A percentile compares a stretch with the other conserved stretches of the same genome.
phyloP scores from a whole-genome alignment of 2,329 filamentous ascomycete genomes.

The Xylaria sp. region DNA sequence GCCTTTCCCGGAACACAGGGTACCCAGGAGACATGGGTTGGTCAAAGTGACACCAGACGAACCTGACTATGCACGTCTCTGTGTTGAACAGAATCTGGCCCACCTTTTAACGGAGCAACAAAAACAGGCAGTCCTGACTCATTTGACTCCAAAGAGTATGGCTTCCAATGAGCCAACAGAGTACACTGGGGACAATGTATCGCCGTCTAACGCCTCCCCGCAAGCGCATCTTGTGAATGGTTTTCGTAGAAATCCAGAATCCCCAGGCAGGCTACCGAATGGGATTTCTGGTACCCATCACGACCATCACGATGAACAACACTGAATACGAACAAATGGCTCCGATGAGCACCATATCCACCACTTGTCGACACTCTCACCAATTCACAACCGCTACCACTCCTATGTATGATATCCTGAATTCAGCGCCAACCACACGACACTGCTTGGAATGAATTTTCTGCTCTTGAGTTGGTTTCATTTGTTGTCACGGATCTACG shows the following conservation, averaged over 20 bases:
- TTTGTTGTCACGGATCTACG: constrained; percentile 37
- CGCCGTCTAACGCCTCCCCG: constrained; percentile 35
- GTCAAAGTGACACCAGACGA: constrained; percentile 60
- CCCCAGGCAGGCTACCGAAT: constrained; percentile 33
- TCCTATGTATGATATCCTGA: constrained; percentile 35
- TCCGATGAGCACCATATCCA: neutral
- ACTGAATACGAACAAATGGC: constrained; percentile 14
- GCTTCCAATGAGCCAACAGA: constrained; percentile 40
- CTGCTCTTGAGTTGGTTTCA: constrained; percentile 21
- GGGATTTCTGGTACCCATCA: constrained; percentile 26
- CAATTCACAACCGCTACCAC: constrained; percentile 16
- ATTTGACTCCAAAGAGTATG: constrained; percentile 53
- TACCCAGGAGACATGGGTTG: constrained; percentile 60
- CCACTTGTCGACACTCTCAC: constrained; percentile 2
- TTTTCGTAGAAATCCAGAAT: constrained; percentile 30
- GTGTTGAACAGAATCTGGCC: constrained; percentile 61
- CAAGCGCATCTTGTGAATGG: constrained; percentile 35
- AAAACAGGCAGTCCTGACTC: constrained; percentile 52
- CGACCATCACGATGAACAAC: constrained; percentile 20
- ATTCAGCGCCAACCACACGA: constrained; percentile 25
- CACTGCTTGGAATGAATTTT: constrained; percentile 13
- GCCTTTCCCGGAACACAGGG: constrained; percentile 60
- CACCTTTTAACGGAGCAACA: constrained; percentile 57
- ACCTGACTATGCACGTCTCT: constrained; percentile 61
- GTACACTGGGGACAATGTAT: constrained; percentile 31